phyloP scores from a whole-genome alignment of 768 basidiomycete genomes.

The Boletellus emodensis region DNA sequence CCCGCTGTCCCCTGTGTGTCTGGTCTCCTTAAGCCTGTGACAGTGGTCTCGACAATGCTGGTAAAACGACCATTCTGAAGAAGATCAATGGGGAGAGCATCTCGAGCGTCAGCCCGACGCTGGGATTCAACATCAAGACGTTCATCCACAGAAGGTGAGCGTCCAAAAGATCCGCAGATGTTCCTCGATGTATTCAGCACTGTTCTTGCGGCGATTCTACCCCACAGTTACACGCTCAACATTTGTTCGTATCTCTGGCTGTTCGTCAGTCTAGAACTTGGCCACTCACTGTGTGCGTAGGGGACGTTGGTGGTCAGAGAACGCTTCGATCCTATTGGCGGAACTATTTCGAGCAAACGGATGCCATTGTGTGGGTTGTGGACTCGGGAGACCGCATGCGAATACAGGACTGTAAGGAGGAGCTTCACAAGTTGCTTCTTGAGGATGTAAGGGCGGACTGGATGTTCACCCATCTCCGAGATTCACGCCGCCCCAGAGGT shows the following conservation, averaged over 20 bases:
- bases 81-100: constrained; percentile 93
- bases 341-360: constrained; percentile 98
- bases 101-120: constrained; percentile 80
- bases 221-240: constrained; percentile 39
- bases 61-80: constrained; percentile 97
- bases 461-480: constrained; percentile 6
- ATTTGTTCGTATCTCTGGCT: constrained; percentile 33
- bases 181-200: constrained; percentile 7
- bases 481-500: constrained; percentile 50
- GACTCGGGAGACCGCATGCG: constrained; percentile 91
- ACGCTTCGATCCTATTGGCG: constrained; percentile 97
- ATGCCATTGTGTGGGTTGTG: constrained; percentile 98
- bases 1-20: constrained; percentile 7
- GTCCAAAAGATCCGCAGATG: constrained; percentile 17
- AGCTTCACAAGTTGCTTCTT: constrained; percentile 78
- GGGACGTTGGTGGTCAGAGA: constrained; percentile 98
- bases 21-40: constrained; percentile 16
- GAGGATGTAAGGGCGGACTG: constrained; percentile 72
- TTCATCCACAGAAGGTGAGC: constrained; percentile 84
- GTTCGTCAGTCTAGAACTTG: constrained; percentile 37
- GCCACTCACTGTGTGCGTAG: constrained; percentile 77
- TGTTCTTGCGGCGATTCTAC: constrained; percentile 25
- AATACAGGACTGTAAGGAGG: constrained; percentile 84
- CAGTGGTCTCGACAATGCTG: constrained; percentile 97
- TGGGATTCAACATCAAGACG: constrained; percentile 99